These are phyloP conservation scores for Leccinum olivaceoglutinosum DNA, from an alignment of 1,284 basidiomycete genomes.

Conservation along the genomic window DNA sequence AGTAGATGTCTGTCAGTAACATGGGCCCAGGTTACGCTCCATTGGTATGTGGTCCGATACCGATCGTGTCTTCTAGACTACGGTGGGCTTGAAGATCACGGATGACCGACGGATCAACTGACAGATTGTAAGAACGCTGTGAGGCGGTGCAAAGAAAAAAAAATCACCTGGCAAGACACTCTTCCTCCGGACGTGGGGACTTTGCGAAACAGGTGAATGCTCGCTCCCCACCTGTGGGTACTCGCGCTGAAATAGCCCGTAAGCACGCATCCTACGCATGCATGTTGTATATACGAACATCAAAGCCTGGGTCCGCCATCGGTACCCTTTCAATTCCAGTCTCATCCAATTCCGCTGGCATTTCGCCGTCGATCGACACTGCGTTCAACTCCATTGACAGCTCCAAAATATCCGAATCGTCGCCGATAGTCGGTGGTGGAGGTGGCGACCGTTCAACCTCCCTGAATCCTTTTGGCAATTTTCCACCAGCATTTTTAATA, in stretches of 20 bases:
- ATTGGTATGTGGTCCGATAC: conserved; percentile 28
- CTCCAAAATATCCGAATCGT: conserved; percentile 82
- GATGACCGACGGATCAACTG: conserved; percentile 84
- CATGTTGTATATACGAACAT: conserved; percentile 50
- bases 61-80: conserved; percentile 63
- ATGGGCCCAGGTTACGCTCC: conserved; percentile 20
- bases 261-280: conserved; percentile 18
- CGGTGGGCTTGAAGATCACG: conserved; percentile 84
- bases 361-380: conserved; percentile 73
- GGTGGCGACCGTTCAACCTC: conserved; percentile 66
- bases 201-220: conserved; percentile 46
- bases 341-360: conserved; percentile 71
- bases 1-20: conserved; percentile 18
- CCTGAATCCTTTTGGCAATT: conserved; percentile 60
- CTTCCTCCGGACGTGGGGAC: conserved; percentile 76
- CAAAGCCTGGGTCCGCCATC: conserved; percentile 83
- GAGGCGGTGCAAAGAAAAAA: neutral
- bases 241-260: conserved; percentile 41
- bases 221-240: conserved; percentile 56
- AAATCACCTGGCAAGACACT: conserved; percentile 76
- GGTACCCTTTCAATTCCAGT: conserved; percentile 83
- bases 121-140: conserved; percentile 11
- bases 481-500: conserved; percentile 61
- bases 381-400: conserved; percentile 84
- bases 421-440: conserved; percentile 69